These are phyloP conservation scores for Arthromyces matolae DNA, from an alignment of 768 basidiomycete genomes.

Conservation along the genomic window DNA sequence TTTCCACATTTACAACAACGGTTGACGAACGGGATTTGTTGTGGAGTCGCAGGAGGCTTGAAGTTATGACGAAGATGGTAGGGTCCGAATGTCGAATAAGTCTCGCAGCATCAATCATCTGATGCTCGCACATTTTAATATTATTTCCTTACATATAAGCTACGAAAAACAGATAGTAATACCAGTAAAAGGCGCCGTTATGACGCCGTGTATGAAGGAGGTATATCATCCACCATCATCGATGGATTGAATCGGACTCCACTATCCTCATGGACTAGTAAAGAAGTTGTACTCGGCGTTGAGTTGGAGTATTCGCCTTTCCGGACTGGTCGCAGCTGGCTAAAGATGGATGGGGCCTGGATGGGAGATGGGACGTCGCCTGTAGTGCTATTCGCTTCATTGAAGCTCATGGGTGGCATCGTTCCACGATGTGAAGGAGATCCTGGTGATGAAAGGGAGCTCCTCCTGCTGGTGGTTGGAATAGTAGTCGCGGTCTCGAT, in stretches of 20 bases:
- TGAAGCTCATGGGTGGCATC: not conserved
- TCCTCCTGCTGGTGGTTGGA: not conserved
- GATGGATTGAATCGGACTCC: slow-evolving; percentile 1
- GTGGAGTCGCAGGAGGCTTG: too few species aligned
- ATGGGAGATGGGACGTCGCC: too few species aligned
- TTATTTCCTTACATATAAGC: too few species aligned
- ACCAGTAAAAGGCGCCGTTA: too few species aligned
- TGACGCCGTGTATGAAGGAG: not conserved
- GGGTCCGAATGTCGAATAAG: too few species aligned
- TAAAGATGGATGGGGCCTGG: not conserved
- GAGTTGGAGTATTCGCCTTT: not conserved
- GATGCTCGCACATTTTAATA: too few species aligned
- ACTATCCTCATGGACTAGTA: slow-evolving; percentile 7
- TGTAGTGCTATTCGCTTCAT: slow-evolving; percentile 1
- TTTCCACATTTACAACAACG: too few species aligned
- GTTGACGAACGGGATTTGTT: too few species aligned
- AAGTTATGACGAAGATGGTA: too few species aligned
- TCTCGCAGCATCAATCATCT: too few species aligned
- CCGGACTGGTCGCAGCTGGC: not conserved
- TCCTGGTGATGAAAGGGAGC: not conserved
- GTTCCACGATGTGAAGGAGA: not conserved
- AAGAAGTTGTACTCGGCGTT: not conserved
- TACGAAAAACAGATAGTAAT: too few species aligned
- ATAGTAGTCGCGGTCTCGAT: not conserved
- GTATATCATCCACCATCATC: not conserved